Evolutionary conservation across 192 early-diverging fungal genomes (phyloP), one percentile per base, ranked within the genome.

Genomic region (Phlyctochytrium bullatum): DNA sequence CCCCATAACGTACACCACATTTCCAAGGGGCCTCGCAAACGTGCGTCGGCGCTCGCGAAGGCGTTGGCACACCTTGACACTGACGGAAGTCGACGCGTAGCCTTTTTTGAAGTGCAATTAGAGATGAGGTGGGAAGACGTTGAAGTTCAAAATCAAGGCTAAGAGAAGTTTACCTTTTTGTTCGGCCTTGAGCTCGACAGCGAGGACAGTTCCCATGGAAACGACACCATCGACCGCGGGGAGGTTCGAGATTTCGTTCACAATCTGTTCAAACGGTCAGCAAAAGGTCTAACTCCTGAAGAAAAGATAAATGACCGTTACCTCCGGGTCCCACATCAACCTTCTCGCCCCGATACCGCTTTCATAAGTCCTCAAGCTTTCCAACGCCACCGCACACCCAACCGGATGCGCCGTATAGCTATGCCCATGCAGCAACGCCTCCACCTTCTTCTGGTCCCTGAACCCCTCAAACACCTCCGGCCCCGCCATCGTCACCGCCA

Each of bases 351-450:
- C 40, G 6, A 14, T 47, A 47, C 6, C 6, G 40, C 20, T 20
- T 20, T 47, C 40, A 47, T 14, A 47, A 6, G 20, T 47, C 40
- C 20, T 47, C 20, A 47, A 71, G 33, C 40, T 52, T 51, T 60
- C 69, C 3, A 78, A 76, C 27, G 89, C 91, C 14, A 91, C 90
- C 1, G 76, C 75, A 66, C 90, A 92, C 12, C 90, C 92, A 65
- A 92, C 84, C 2, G 92, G 91, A 64, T 92, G 88, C 16, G 88
- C 92, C 29, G 91, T 92, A 68, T 90, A 93, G 14, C 86, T 88
- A 70, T 92, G 92, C 1, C 92, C 92, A 64, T 93, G 92, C 12
- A 93, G 69, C 24, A 93, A 68, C 29, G 88, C 87, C 31, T 91
- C 88, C 0, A 86, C 68, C 65, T 90, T 91, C 29, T 70, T 72